Evolutionary conservation across 495 filamentous ascomycete species (phyloP).

Genomic region (Apiosordaria backusii): DNA sequence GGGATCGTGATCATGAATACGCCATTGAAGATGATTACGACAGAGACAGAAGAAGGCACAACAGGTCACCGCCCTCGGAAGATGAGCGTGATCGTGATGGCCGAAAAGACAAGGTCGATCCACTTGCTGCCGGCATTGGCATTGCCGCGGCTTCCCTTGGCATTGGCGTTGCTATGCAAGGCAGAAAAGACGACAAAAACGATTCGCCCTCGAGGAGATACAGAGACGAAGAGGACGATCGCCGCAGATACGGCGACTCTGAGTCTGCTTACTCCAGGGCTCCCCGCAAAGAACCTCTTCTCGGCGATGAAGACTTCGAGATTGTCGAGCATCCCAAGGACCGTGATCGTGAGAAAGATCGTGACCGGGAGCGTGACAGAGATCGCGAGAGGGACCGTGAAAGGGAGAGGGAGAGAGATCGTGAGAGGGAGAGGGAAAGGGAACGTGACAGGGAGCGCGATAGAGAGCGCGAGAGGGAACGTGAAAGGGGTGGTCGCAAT

Average conservation of each 20-base stretch:
- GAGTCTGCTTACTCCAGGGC: slow-evolving; percentile 26
- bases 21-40: slow-evolving; percentile 17
- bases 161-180: slow-evolving; percentile 29
- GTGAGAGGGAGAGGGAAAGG: not conserved
- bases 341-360: slow-evolving; percentile 24
- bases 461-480: slow-evolving; percentile 23
- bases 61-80: slow-evolving; percentile 19
- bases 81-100: slow-evolving; percentile 23
- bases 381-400: slow-evolving; percentile 24
- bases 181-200: slow-evolving; percentile 17
- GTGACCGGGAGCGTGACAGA: slow-evolving; percentile 21
- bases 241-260: slow-evolving; percentile 18
- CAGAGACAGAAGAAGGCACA: slow-evolving; percentile 23
- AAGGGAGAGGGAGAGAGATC: slow-evolving; percentile 21
- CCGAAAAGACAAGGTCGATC: slow-evolving; percentile 33
- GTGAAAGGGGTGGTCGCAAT: slow-evolving; percentile 17
- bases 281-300: slow-evolving; percentile 27
- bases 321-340: slow-evolving; percentile 38
- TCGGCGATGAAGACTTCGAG: slow-evolving; percentile 37
- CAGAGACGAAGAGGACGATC: slow-evolving; percentile 22
- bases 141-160: slow-evolving; percentile 39
- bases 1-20: slow-evolving; percentile 25
- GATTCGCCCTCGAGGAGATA: slow-evolving; percentile 25
- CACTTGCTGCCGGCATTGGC: slow-evolving; percentile 34
- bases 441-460: slow-evolving; percentile 22